A percentile compares a stretch with the other conserved stretches of the same genome.
Conservation (phyloP, 106 monocot genomes). For the Acanthochlamys bracteata region DNA sequence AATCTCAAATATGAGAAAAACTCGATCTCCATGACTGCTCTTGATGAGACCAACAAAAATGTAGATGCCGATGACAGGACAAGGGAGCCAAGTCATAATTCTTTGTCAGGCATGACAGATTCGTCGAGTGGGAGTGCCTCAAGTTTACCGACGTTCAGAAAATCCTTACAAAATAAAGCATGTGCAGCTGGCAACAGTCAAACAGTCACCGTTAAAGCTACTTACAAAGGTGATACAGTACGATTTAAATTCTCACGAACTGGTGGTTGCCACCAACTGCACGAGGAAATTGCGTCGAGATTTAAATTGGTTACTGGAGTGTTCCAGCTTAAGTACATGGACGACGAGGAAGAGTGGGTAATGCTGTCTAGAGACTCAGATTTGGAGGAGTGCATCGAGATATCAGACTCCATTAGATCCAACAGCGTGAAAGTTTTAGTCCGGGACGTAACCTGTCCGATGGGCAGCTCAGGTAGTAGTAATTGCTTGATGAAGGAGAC, state of each 20-base stretch:
- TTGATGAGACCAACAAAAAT: constrained; percentile 13
- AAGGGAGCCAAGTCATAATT: constrained; percentile 30
- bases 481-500: constrained; percentile 21
- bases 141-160: constrained; percentile 38
- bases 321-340: constrained; percentile 83
- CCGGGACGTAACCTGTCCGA: constrained; percentile 19
- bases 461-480: constrained; percentile 49
- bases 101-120: constrained; percentile 64
- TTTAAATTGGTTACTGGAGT: constrained; percentile 44
- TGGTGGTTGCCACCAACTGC: constrained; percentile 37
- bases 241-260: constrained; percentile 65
- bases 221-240: constrained; percentile 63
- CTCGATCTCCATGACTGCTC: constrained; percentile 8
- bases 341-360: constrained; percentile 92
- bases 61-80: constrained; percentile 5
- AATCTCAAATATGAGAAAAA: constrained; percentile 7
- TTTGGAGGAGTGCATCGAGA: constrained; percentile 62
- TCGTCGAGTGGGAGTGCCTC: constrained; percentile 73
- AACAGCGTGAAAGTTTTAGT: constrained; percentile 48
- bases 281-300: constrained; percentile 57
- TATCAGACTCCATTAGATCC: constrained; percentile 37
- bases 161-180: constrained; percentile 11
- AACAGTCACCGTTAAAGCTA: constrained; percentile 63
- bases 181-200: background rate
- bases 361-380: constrained; percentile 51